These are phyloP conservation scores for Botrytis cinerea DNA, from an alignment of 2,329 filamentous ascomycete genomes.

Conservation along the genomic window DNA sequence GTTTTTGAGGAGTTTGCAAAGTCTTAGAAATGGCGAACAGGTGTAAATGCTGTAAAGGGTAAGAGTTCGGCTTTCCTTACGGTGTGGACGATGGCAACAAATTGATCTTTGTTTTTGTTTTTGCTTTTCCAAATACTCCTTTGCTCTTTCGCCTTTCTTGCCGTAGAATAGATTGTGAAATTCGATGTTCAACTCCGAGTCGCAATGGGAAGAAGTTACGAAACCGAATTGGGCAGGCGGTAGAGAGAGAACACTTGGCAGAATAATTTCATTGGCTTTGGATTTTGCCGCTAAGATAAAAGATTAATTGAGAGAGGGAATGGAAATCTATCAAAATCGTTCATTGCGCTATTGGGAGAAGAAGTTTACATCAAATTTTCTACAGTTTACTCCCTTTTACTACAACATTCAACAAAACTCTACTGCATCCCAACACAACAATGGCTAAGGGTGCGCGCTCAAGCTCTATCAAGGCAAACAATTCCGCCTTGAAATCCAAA, in stretches of 20 bases:
- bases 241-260: background rate
- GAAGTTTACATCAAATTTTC: background rate
- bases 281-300: conserved; percentile 23
- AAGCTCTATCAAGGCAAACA: conserved; percentile 80
- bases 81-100: background rate
- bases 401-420: background rate
- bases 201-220: background rate
- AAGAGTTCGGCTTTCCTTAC: background rate
- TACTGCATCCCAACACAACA: conserved; percentile 36
- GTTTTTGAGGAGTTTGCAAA: background rate
- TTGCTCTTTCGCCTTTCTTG: conserved; percentile 13
- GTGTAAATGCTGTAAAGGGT: background rate
- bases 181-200: conserved; percentile 8
- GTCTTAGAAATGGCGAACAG: background rate
- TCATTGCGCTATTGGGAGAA: background rate
- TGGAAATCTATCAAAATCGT: conserved; percentile 11
- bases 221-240: background rate
- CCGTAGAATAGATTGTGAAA: background rate
- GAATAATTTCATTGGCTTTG: background rate
- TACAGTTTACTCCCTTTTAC: background rate
- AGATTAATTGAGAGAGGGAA: conserved; percentile 1
- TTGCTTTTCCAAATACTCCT: background rate
- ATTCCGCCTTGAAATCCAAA: conserved; percentile 72
- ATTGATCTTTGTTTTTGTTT: background rate
- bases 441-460: conserved; percentile 91